These are phyloP conservation scores for Aquilaria agallochum DNA, from an alignment of 441 rosid species.

Conservation along the genomic window DNA sequence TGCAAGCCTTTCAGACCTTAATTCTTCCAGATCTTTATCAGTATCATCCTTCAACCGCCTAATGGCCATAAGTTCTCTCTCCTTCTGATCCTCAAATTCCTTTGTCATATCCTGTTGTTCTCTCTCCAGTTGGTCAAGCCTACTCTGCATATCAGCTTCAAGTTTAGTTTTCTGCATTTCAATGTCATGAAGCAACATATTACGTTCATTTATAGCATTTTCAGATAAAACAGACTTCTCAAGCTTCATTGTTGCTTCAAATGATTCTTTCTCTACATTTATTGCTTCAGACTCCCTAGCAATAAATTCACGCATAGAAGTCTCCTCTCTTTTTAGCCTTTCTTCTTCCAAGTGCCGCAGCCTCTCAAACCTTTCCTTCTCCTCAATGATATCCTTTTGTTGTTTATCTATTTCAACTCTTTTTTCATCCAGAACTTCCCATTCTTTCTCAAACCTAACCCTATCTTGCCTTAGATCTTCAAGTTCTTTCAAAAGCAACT, in stretches of 20 bases:
- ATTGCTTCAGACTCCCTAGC: conserved; percentile 53
- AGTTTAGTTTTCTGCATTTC: conserved; percentile 45
- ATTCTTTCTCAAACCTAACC: conserved; percentile 75
- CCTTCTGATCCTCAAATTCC: conserved; percentile 43
- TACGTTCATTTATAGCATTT: conserved; percentile 45
- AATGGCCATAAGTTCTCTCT: conserved; percentile 39
- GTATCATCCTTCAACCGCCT: conserved; percentile 40
- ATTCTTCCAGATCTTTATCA: conserved; percentile 50
- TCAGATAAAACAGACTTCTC: conserved; percentile 54
- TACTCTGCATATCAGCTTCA: conserved; percentile 38
- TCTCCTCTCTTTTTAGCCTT: conserved; percentile 57
- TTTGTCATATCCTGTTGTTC: conserved; percentile 35
- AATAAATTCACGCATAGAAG: conserved; percentile 36
- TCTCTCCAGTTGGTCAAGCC: conserved; percentile 56
- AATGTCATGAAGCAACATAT: conserved; percentile 53
- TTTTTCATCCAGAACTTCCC: conserved; percentile 75
- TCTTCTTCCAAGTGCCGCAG: conserved; percentile 42
- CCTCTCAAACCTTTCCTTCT: conserved; percentile 50
- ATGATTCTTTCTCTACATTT: conserved; percentile 60
- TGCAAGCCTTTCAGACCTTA: conserved; percentile 36
- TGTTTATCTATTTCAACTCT: conserved; percentile 42
- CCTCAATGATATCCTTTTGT: conserved; percentile 39
- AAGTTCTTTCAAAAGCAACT: conserved; percentile 55
- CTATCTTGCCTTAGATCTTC: conserved; percentile 69
- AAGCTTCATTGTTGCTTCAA: conserved; percentile 59